Base-by-base conservation (phyloP, 2,329 filamentous ascomycete species). In the Chaetomiaceae sp. region DNA sequence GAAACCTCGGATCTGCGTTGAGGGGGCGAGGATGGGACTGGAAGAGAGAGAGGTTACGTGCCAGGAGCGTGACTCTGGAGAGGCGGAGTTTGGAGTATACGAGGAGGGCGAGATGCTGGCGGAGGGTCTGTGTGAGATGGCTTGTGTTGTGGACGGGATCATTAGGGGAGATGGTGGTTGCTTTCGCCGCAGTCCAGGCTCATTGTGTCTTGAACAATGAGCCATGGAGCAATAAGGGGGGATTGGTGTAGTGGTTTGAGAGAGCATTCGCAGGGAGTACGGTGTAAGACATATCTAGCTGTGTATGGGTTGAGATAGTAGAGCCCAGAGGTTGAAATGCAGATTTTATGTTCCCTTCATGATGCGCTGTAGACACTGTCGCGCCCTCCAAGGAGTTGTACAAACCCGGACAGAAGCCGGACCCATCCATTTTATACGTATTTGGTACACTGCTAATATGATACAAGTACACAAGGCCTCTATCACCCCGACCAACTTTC, bases 391-490 rank as follows among this genome's bases (percentile, higher is more conserved):
- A 27, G 11, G 15, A 17, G 29, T 44, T 43, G 27, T 15, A 4
- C 11, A 20, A 14, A 19, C 2, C 33, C 17, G 34, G 27, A 54
- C 45, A 36, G 8, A 37, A 31, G 19, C 33, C 43, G 34, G 22
- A 44, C 45, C 39, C 27, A 43, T 29, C 19, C 37, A 20, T 29
- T 46, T 58, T 55, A 51, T 51, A 55, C 45, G 42, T 54, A 57
- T 51, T 31, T 57, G 51, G 43, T 60, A 61, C 58, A 61, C 11
- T 47, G 22, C 20, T 37, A n/a, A 29, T 57, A 60, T 57, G 37
- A 47, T 58, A 61, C 59, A 61, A 57, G 36, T 47, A 49, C 55
- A 47, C 20, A 17, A 38, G 36, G 19, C 27, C 39, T 38, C 49
- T 48, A 44, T 15, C 44, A 5, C 48, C 29, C 4, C n/a, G 14